Evolutionary conservation across 2,329 filamentous ascomycete species (phyloP).

Genomic region (Nemania diffusa): DNA sequence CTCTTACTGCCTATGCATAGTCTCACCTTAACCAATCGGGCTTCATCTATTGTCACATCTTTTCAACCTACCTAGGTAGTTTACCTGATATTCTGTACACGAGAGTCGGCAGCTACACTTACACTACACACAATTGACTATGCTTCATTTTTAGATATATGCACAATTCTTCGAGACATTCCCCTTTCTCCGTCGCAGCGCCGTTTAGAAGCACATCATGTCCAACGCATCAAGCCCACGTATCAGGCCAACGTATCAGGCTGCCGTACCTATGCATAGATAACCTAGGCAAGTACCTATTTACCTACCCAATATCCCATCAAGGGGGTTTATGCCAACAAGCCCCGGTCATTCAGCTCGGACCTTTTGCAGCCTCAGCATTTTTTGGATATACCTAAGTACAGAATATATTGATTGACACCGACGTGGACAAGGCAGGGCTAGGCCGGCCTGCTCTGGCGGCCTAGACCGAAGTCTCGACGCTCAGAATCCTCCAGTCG

Average conservation of each 20-base stretch:
- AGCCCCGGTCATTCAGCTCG: conserved; percentile 22
- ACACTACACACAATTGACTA: no score
- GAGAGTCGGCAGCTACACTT: no score
- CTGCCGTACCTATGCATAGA: not conserved
- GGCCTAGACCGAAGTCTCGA: conserved; percentile 21
- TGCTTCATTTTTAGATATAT: no score
- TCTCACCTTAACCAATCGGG: not conserved
- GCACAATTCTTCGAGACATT: no score
- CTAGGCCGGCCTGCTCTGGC: conserved; percentile 9
- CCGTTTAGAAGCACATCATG: not conserved
- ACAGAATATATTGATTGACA: conserved; percentile 1
- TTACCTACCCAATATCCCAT: no score
- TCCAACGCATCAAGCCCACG: not conserved
- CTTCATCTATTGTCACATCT: not conserved
- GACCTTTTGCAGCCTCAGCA: conserved; percentile 23
- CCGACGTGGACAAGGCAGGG: conserved; percentile 8
- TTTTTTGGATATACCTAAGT: not conserved
- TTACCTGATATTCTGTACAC: not conserved
- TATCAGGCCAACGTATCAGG: conserved; percentile 1
- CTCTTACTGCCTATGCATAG: no score
- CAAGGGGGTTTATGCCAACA: not conserved
- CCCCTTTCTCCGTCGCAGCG: not conserved
- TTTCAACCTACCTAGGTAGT: not conserved
- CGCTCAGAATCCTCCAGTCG: not conserved
- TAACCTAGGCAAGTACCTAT: no score